Base-by-base conservation (phyloP, 2,329 filamentous ascomycete species). In the Hypoxylon sp. region DNA sequence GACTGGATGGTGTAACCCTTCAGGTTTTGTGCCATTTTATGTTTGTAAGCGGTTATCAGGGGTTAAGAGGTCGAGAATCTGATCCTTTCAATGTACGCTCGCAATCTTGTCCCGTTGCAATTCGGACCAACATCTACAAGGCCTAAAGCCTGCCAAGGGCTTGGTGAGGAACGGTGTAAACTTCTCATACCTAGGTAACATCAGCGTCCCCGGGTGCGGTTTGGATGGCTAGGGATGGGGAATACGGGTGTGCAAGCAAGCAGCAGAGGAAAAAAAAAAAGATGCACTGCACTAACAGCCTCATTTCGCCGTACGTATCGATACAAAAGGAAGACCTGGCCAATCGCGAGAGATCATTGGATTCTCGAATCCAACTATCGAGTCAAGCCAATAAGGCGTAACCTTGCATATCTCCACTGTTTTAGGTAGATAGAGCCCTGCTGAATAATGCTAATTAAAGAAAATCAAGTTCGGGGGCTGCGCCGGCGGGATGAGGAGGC, bases 361-460 rank as follows among this genome's bases (percentile, higher is more conserved):
- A 6, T 13, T 22, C 22, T 24, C 20, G 11, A 47, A 48, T 17
- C 19, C 26, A 17, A 50, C 32, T 41, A 51, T 44, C 19, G 49
- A 37, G 48, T 59, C 53, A 32, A 22, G 30, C n/a, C 48, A 34
- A 46, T 34, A 41, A 54, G 54, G 54, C 59, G 54, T 44, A 46
- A 50, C 22, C n/a, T 44, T 28, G 34, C 13, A 41, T 5, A 39
- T 44, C 24, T 39, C 13, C 28, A 32, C 8, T 52, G 47, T 61
- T 56, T 61, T 52, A 56, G 22, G 47, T 56, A 52, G 41, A 56
- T 56, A 34, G 13, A 57, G 17, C 41, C 47, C 43, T 62, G 58
- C 47, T 62, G 43, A 51, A 59, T 56, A 30, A 54, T 34, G 10
- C 64, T 64, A 64, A 64, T 53, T 59, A 59, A 67, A 67, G 64